phyloP scores from a whole-genome alignment of 148 eudicot genomes.

The Agrostemma githago region DNA sequence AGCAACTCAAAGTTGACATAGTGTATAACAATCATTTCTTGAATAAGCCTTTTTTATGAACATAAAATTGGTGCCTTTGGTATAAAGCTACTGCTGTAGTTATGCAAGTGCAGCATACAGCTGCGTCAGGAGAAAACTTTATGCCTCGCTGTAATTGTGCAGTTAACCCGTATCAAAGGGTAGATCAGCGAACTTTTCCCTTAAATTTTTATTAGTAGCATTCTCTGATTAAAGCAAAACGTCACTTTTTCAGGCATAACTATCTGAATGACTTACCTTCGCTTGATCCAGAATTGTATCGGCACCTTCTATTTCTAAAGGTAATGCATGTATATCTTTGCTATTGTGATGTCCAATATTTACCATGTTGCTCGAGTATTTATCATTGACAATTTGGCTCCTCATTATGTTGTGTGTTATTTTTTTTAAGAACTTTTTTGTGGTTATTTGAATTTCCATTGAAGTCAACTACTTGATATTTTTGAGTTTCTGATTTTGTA shows the following conservation, averaged over 20 bases:
- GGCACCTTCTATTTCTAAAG: constrained; percentile 92
- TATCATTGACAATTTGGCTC: neutral
- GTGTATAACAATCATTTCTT: too few relatives aligned
- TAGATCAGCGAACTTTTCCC: neutral
- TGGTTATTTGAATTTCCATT: neutral
- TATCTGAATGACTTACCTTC: constrained; percentile 93
- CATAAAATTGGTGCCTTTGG: neutral
- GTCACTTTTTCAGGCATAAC: constrained; percentile 54
- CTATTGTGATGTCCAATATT: neutral
- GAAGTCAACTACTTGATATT: too few relatives aligned
- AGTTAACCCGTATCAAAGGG: neutral
- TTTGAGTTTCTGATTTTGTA: neutral
- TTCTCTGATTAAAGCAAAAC: neutral
- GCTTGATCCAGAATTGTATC: constrained; percentile 91
- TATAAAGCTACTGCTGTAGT: neutral
- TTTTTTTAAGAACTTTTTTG: too few relatives aligned
- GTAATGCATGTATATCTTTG: constrained; percentile 29
- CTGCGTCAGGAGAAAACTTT: neutral
- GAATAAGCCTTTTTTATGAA: neutral
- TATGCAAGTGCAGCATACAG: neutral
- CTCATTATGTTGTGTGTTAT: neutral
- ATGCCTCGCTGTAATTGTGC: neutral
- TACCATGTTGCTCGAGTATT: constrained; percentile 1
- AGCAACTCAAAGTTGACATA: too few relatives aligned
- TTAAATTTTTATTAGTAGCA: neutral